Evolutionary conservation across 371 early-diverging fungal genomes (phyloP).

Genomic region (Sporodiniella umbellata): DNA sequence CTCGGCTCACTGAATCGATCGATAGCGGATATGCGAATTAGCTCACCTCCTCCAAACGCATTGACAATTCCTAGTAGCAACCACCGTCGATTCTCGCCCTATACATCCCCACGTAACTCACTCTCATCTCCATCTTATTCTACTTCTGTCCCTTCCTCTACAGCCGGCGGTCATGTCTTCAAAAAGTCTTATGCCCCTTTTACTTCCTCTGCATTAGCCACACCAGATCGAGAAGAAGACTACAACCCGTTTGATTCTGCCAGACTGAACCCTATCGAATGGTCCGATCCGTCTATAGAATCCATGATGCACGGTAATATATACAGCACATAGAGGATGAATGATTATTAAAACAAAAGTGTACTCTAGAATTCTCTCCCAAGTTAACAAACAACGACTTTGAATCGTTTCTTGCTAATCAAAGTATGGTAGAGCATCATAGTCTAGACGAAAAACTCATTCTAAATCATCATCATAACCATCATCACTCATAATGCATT

Average conservation of each 20-base stretch:
- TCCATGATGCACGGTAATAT: background rate
- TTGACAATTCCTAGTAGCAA: background rate
- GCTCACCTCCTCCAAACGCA: slow-evolving; percentile 21
- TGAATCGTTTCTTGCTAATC: background rate
- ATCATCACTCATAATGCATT: too few species aligned
- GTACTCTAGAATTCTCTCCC: background rate
- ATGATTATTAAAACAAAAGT: too few species aligned
- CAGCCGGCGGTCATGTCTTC: slow-evolving; percentile 1
- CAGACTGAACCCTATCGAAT: slow-evolving; percentile 12
- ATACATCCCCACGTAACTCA: slow-evolving; percentile 18
- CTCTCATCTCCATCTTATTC: slow-evolving; percentile 7
- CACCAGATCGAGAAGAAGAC: slow-evolving; percentile 24
- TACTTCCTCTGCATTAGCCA: slow-evolving; percentile 27
- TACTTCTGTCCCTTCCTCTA: slow-evolving; percentile 17
- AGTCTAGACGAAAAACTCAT: too few species aligned
- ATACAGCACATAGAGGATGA: background rate
- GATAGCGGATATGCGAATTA: slow-evolving; percentile 30
- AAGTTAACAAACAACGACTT: background rate
- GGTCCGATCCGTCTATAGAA: slow-evolving; percentile 17
- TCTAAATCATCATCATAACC: too few species aligned
- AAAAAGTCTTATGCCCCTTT: slow-evolving; percentile 22
- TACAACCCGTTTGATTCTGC: slow-evolving; percentile 22
- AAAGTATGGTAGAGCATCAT: too few species aligned
- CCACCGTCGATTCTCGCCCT: slow-evolving; percentile 4
- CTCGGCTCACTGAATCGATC: slow-evolving; percentile 19